Evolutionary conservation across 1,284 basidiomycete species (phyloP).

Genomic region (Mrakiaceae sp.): DNA sequence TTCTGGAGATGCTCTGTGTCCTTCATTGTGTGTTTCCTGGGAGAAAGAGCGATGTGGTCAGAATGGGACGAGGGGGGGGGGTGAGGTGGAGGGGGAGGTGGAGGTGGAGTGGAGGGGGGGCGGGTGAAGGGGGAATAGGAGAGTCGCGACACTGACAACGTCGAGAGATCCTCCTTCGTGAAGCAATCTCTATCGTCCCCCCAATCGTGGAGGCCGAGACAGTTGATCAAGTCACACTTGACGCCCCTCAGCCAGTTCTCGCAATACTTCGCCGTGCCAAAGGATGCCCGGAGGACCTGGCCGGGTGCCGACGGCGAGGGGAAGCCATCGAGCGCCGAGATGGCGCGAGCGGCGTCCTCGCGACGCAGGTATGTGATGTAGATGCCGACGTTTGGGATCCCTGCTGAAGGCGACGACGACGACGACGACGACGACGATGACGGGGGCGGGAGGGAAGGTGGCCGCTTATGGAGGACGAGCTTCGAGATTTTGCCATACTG

Average conservation of each 20-base stretch:
- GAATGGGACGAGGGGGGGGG: too few relatives aligned
- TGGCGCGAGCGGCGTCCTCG: conserved; percentile 89
- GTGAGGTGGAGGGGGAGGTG: too few relatives aligned
- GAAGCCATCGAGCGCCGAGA: conserved; percentile 84
- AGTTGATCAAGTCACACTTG: conserved; percentile 69
- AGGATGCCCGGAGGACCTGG: conserved; percentile 79
- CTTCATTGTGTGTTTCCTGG: conserved; percentile 76
- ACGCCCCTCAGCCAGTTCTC: conserved; percentile 84
- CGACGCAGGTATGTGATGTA: conserved; percentile 94
- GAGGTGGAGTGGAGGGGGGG: too few relatives aligned
- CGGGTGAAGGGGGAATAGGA: too few relatives aligned
- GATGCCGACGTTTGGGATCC: conserved; percentile 65
- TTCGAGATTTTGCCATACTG: conserved; percentile 98
- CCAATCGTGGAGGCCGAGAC: conserved; percentile 94
- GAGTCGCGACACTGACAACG: conserved; percentile 24
- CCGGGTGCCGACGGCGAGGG: conserved; percentile 61
- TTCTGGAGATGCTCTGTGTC: conserved; percentile 55
- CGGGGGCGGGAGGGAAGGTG: conserved; percentile 45
- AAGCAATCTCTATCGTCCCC: conserved; percentile 97
- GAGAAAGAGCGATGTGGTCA: not conserved
- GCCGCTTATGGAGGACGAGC: conserved; percentile 85
- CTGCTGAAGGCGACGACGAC: conserved; percentile 35
- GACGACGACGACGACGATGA: conserved; percentile 47
- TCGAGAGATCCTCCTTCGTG: conserved; percentile 82
- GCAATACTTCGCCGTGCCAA: conserved; percentile 97